Conservation (phyloP, 2,329 filamentous ascomycete genomes). For the Curvularia spicifera region DNA sequence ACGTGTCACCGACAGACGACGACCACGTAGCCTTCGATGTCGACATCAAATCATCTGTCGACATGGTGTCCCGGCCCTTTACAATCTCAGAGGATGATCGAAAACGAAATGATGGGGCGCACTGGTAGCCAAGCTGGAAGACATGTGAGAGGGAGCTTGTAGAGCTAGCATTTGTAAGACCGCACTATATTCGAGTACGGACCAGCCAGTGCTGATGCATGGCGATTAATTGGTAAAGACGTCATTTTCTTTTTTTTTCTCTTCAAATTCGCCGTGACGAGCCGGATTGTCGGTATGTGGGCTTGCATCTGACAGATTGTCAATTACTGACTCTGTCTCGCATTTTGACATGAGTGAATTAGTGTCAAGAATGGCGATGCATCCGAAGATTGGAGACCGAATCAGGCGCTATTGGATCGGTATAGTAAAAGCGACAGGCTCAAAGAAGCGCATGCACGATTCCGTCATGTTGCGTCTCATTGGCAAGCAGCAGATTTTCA, state of each 20-base stretch:
- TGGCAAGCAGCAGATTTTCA: not conserved
- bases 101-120: not conserved
- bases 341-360: not conserved
- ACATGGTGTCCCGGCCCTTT: not conserved
- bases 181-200: not conserved
- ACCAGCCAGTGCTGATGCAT: not conserved
- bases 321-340: not conserved
- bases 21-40: not conserved
- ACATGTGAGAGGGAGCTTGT: not conserved
- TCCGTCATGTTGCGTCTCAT: not conserved
- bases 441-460: not conserved
- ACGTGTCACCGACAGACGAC: conserved; percentile 1
- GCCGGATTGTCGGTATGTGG: not conserved
- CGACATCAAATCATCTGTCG: not conserved
- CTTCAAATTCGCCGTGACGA: too few relatives aligned
- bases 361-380: not conserved
- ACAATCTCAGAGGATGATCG: not conserved
- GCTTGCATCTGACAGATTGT: not conserved
- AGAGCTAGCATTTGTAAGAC: not conserved
- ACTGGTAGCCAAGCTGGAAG: not conserved
- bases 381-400: not conserved
- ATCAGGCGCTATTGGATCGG: not conserved
- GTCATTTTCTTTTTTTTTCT: not conserved
- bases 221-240: not conserved
- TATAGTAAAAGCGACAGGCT: not conserved